Conservation (phyloP, 2,329 filamentous ascomycete genomes). For the Blastomyces parvus region DNA sequence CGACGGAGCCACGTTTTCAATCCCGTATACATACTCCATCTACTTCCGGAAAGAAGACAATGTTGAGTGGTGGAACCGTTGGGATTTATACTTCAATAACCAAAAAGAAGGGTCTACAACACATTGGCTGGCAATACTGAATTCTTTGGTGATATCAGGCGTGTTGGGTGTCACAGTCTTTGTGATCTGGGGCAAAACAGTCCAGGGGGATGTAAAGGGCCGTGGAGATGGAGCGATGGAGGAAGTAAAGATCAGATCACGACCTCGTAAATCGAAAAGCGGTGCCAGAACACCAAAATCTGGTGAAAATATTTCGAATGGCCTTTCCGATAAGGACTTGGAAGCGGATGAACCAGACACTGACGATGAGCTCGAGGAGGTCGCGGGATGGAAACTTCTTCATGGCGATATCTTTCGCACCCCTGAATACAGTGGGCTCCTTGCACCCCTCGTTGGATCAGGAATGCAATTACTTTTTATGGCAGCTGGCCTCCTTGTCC, state of each 20-base stretch:
- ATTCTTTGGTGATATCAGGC: conserved; percentile 74
- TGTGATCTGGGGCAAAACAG: conserved; percentile 70
- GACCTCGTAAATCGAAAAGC: conserved; percentile 38
- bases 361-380: conserved; percentile 70
- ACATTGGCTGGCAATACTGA: conserved; percentile 82
- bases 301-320: conserved; percentile 43
- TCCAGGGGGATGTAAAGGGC: conserved; percentile 67
- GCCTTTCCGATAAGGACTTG: conserved; percentile 45
- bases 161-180: conserved; percentile 69
- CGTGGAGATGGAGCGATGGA: conserved; percentile 58
- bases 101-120: conserved; percentile 72
- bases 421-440: conserved; percentile 58
- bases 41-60: conserved; percentile 77
- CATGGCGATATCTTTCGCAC: conserved; percentile 81
- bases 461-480: conserved; percentile 82
- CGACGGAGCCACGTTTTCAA: conserved; percentile 56
- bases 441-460: conserved; percentile 74
- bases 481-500: conserved; percentile 58
- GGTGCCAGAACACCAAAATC: conserved; percentile 36
- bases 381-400: conserved; percentile 79
- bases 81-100: conserved; percentile 85
- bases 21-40: conserved; percentile 82
- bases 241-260: conserved; percentile 52
- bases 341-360: conserved; percentile 48
- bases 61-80: conserved; percentile 73